These are phyloP conservation scores for Lactarius quietus DNA, from an alignment of 768 basidiomycete species.

Conservation along the genomic window DNA sequence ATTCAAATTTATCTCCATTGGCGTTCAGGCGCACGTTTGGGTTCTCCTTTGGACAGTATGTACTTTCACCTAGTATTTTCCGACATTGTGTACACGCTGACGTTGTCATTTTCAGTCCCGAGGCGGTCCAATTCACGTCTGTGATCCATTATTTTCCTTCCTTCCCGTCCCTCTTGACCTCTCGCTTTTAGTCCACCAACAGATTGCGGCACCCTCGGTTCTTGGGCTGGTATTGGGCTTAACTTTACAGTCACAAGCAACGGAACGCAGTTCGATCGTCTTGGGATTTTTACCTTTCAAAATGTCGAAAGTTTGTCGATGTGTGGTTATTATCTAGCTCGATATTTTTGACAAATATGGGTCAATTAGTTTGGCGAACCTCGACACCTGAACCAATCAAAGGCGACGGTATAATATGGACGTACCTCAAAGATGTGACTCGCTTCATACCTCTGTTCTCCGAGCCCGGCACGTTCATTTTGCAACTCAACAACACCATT, in stretches of 20 bases:
- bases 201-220: constrained; percentile 63
- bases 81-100: neutral
- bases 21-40: constrained; percentile 61
- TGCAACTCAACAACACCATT: constrained; percentile 72
- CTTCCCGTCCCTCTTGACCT: neutral
- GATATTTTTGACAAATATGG: neutral
- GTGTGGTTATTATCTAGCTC: neutral
- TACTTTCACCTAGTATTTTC: constrained; percentile 16
- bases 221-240: constrained; percentile 71
- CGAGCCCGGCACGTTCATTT: constrained; percentile 61
- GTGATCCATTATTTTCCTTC: constrained; percentile 24
- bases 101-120: constrained; percentile 38
- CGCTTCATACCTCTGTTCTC: constrained; percentile 69
- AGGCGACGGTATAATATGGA: constrained; percentile 73
- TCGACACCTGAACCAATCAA: constrained; percentile 73
- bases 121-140: constrained; percentile 60
- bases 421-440: constrained; percentile 71
- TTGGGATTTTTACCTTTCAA: constrained; percentile 69
- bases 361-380: constrained; percentile 65
- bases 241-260: constrained; percentile 78
- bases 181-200: constrained; percentile 55
- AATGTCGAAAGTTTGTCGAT: constrained; percentile 66
- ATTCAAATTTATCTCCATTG: neutral
- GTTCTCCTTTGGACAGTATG: constrained; percentile 64
- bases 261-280: constrained; percentile 71